Conservation (phyloP, 139 green algal species). For the Micractinium conductrix region DNA sequence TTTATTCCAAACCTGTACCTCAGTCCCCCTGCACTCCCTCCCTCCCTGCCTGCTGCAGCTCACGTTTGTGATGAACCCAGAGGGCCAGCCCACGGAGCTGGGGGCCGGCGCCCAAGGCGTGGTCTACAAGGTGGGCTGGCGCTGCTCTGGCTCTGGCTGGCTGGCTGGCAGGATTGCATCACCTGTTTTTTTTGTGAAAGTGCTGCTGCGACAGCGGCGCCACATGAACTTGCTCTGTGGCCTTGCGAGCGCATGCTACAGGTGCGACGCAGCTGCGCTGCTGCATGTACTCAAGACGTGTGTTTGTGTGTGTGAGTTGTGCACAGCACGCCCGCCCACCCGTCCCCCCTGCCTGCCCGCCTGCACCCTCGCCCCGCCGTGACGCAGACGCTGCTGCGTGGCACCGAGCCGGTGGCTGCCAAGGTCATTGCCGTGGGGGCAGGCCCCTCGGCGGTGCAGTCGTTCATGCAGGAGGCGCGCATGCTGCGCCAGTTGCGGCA, state of each 20-base stretch:
- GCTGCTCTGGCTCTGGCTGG: neutral
- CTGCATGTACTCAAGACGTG: neutral
- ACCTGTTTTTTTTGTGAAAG: too few relatives aligned
- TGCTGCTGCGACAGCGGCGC: too few relatives aligned
- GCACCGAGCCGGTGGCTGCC: neutral
- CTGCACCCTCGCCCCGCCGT: neutral
- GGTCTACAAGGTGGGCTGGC: constrained; percentile 8
- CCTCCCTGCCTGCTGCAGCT: neutral
- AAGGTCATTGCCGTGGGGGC: neutral
- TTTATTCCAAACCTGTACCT: neutral
- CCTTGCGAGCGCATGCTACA: too few relatives aligned
- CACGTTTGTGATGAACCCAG: neutral
- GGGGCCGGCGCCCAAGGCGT: neutral
- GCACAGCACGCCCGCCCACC: too few relatives aligned
- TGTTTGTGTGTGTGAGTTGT: neutral
- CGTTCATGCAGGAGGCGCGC: neutral
- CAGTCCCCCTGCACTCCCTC: neutral
- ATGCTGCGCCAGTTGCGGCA: constrained; percentile 12
- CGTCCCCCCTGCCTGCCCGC: neutral
- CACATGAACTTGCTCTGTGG: neutral
- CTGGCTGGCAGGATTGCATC: neutral
- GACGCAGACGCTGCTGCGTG: neutral
- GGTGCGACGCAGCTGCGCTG: neutral
- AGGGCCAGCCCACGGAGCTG: neutral
- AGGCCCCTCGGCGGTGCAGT: neutral